Percentiles rank a stretch among this genome's conserved stretches.
phyloP scores from a whole-genome alignment of 106 monocot species.

The Apostasia ramifera region DNA sequence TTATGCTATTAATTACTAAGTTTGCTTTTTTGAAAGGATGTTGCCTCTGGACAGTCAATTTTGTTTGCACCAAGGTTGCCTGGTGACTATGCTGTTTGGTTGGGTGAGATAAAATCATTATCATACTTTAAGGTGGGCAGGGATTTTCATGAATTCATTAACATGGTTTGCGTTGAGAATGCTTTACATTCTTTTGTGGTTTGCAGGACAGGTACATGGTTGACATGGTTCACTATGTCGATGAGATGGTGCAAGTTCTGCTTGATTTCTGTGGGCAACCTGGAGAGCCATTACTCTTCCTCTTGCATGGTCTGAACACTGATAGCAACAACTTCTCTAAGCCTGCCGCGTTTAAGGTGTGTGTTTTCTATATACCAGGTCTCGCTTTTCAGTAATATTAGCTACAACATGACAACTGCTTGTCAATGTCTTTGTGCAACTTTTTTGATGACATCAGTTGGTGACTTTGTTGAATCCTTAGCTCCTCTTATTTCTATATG shows the following conservation, averaged over 20 bases:
- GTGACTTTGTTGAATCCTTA: too few relatives aligned
- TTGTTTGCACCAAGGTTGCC: conserved; percentile 89
- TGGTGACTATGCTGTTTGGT: conserved; percentile 95
- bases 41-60: conserved; percentile 69
- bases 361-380: background rate
- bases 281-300: conserved; percentile 64
- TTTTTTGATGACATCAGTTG: too few relatives aligned
- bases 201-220: conserved; percentile 87
- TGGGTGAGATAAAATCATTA: conserved; percentile 84
- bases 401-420: too few relatives aligned
- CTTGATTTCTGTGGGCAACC: conserved; percentile 25
- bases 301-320: conserved; percentile 83
- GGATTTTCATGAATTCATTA: conserved; percentile 1
- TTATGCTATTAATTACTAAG: too few relatives aligned
- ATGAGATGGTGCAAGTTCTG: conserved; percentile 69
- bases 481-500: too few relatives aligned
- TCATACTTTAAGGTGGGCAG: conserved; percentile 62
- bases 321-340: conserved; percentile 85
- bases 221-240: conserved; percentile 71
- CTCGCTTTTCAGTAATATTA: too few relatives aligned
- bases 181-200: background rate
- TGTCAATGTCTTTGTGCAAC: too few relatives aligned
- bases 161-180: background rate
- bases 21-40: conserved; percentile 44
- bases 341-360: conserved; percentile 84